Conservation (phyloP, 116 monocot genomes). For the Papilionanthe hybrid region DNA sequence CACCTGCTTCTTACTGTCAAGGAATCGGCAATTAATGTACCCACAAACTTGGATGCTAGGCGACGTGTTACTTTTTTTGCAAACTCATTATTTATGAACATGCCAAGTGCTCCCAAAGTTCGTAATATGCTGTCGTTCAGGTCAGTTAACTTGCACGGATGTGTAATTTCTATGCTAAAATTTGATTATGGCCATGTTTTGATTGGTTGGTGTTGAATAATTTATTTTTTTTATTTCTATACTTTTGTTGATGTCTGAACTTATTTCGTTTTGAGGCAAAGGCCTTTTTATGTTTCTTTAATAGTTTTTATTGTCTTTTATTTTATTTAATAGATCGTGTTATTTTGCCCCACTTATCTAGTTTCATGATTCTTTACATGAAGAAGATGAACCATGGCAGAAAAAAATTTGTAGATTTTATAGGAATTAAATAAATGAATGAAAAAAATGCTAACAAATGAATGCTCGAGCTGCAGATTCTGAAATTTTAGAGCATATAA, state of each 20-base stretch:
- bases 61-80: constrained; percentile 93
- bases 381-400: neutral
- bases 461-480: neutral
- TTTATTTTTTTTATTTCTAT: neutral
- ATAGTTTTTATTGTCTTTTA: neutral
- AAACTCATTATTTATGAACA: constrained; percentile 91
- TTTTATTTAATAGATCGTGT: neutral
- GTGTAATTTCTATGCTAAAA: neutral
- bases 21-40: constrained; percentile 96
- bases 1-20: constrained; percentile 70
- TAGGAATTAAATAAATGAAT: neutral
- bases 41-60: constrained; percentile 87
- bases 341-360: neutral
- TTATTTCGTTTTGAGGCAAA: neutral
- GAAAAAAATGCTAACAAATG: neutral
- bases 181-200: neutral
- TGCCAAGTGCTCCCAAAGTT: constrained; percentile 86
- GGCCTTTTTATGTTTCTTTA: neutral
- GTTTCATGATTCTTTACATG: neutral
- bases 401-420: neutral
- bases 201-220: constrained; percentile 2
- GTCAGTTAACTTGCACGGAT: constrained; percentile 15
- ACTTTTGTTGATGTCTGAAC: neutral
- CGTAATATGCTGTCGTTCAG: constrained; percentile 91
- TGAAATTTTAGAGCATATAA: neutral